Conservation (phyloP, 768 basidiomycete species). For the Galerina marginata region DNA sequence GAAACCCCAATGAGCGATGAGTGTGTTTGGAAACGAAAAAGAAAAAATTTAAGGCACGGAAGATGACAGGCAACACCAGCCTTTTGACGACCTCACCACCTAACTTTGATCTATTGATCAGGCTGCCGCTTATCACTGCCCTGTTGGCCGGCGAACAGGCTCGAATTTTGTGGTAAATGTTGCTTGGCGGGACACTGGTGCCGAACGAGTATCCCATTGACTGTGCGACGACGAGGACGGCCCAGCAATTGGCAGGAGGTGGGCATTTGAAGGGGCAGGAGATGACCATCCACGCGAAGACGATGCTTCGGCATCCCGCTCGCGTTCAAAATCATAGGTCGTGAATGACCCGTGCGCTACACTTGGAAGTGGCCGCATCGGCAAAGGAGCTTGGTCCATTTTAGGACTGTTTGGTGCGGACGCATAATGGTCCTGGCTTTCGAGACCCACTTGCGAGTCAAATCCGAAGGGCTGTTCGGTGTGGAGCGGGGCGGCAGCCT, state of each 20-base stretch:
- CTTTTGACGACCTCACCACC: background rate
- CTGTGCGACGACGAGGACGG: background rate
- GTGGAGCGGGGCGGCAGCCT: conserved; percentile 5
- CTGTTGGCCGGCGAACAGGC: conserved; percentile 5
- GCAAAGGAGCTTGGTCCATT: conserved; percentile 1
- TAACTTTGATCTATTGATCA: background rate
- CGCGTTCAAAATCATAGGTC: conserved; percentile 5
- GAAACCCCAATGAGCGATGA: too few species aligned
- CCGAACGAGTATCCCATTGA: background rate
- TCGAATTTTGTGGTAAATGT: conserved; percentile 13
- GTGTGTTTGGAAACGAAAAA: too few species aligned
- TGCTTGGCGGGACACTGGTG: background rate
- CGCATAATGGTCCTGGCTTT: background rate
- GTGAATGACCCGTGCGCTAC: conserved; percentile 10
- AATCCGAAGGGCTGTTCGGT: conserved; percentile 3
- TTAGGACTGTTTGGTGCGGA: background rate
- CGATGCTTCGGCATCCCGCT: conserved; percentile 1
- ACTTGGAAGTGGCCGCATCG: conserved; percentile 16
- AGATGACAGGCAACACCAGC: too few species aligned
- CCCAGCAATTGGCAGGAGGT: background rate
- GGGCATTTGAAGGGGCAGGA: conserved; percentile 11
- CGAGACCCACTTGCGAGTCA: background rate
- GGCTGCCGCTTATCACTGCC: background rate
- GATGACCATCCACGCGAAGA: conserved; percentile 9
- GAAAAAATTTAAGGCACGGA: too few species aligned